A percentile compares a stretch with the other conserved stretches of the same genome.
These are phyloP conservation scores for Spathaspora girioi DNA, from an alignment of 805 yeast genomes.

Conservation along the genomic window DNA sequence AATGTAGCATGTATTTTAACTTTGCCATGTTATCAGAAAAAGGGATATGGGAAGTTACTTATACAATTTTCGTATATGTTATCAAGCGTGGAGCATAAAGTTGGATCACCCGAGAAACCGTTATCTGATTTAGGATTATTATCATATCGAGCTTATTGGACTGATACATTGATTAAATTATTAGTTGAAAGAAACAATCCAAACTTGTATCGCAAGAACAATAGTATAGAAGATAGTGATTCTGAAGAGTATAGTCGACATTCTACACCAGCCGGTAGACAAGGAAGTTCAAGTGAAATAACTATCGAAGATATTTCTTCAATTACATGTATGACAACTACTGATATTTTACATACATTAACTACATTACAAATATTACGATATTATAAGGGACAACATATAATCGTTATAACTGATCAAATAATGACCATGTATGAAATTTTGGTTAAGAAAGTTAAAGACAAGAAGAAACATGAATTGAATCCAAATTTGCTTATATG, in stretches of 20 bases:
- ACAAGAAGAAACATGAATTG: conserved; percentile 70
- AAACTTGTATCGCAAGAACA: conserved; percentile 33
- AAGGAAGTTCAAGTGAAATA: conserved; percentile 41
- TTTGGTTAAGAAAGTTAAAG: conserved; percentile 45
- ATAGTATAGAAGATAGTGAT: conserved; percentile 9
- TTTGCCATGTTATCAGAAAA: conserved; percentile 92
- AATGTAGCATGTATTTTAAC: conserved; percentile 97
- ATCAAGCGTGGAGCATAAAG: conserved; percentile 81
- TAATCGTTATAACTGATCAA: conserved; percentile 80
- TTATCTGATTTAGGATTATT: conserved; percentile 89
- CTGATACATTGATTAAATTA: conserved; percentile 77
- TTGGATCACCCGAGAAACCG: conserved; percentile 98
- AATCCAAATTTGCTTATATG: conserved; percentile 72
- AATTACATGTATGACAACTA: conserved; percentile 90
- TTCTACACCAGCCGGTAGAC: conserved; percentile 12
- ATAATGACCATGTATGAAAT: conserved; percentile 74
- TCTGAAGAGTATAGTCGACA: conserved; percentile 23
- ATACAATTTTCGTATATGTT: conserved; percentile 93
- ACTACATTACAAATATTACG: conserved; percentile 86
- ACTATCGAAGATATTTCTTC: conserved; percentile 89
- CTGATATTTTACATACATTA: conserved; percentile 90
- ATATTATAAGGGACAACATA: conserved; percentile 94
- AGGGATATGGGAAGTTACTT: conserved; percentile 87
- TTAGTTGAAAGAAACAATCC: conserved; percentile 57
- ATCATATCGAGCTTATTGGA: conserved; percentile 95